Evolutionary conservation across 1,284 basidiomycete genomes (phyloP).

Genomic region (Cutaneotrichosporon cyanovorans): DNA sequence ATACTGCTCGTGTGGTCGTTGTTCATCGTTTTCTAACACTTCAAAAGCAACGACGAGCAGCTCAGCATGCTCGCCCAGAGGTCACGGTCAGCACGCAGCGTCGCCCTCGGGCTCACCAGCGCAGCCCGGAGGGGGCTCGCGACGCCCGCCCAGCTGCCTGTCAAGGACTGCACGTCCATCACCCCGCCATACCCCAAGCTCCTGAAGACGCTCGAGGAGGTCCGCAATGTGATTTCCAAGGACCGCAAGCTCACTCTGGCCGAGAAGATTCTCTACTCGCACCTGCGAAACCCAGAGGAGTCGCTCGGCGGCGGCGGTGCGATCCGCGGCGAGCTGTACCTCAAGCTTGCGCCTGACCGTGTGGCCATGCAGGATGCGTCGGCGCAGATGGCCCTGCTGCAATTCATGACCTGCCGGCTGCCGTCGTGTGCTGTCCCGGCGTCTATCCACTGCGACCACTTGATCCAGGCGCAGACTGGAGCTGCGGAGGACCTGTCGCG

Average conservation of each 20-base stretch:
- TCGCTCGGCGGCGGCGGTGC: constrained; percentile 59
- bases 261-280: constrained; percentile 97
- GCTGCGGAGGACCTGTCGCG: constrained; percentile 43
- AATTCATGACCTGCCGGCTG: constrained; percentile 98
- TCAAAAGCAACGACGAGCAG: background rate
- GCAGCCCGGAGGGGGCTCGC: constrained; percentile 32
- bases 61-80: constrained; percentile 13
- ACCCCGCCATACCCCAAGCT: constrained; percentile 81
- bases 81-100: constrained; percentile 5
- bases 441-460: constrained; percentile 94
- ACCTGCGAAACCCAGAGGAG: constrained; percentile 70
- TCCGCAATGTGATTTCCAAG: constrained; percentile 63
- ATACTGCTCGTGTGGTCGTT: background rate
- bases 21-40: background rate
- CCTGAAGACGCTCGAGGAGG: constrained; percentile 63
- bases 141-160: constrained; percentile 36
- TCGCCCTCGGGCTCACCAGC: constrained; percentile 6
- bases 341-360: constrained; percentile 83
- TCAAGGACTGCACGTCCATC: constrained; percentile 56
- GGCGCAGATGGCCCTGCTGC: constrained; percentile 87
- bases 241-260: constrained; percentile 65
- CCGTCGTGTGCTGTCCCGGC: constrained; percentile 73
- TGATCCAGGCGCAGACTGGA: constrained; percentile 67
- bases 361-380: constrained; percentile 99
- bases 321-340: constrained; percentile 78